Conservation (phyloP, 768 basidiomycete genomes). For the Russula olivacea region DNA sequence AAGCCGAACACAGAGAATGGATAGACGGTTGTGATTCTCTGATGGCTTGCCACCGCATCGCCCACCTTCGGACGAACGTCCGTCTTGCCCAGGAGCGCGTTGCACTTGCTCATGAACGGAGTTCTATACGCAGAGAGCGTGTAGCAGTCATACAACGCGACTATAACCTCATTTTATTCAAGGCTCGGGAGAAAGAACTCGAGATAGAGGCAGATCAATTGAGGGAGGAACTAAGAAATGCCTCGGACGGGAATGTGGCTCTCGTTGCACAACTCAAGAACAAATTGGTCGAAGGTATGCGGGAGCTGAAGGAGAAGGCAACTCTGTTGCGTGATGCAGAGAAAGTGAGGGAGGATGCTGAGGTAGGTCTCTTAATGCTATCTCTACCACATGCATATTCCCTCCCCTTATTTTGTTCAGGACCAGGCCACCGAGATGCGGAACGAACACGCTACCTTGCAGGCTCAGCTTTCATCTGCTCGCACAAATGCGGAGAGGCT, state of each 20-base stretch:
- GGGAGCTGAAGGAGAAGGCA: slow-evolving; percentile 43
- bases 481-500: slow-evolving; percentile 52
- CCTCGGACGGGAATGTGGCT: slow-evolving; percentile 4
- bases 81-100: slow-evolving; percentile 50
- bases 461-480: slow-evolving; percentile 42
- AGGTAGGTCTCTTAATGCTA: slow-evolving; percentile 28
- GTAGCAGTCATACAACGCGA: slow-evolving; percentile 58
- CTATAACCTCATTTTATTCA: slow-evolving; percentile 61
- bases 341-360: slow-evolving; percentile 27
- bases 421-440: slow-evolving; percentile 41
- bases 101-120: slow-evolving; percentile 49
- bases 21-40: slow-evolving; percentile 56
- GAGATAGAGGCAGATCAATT: slow-evolving; percentile 47
- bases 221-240: slow-evolving; percentile 41
- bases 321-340: slow-evolving; percentile 31
- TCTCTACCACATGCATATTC: neutral
- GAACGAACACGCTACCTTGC: slow-evolving; percentile 45
- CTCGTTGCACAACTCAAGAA: slow-evolving; percentile 45
- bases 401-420: slow-evolving; percentile 27
- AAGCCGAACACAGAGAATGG: slow-evolving; percentile 53
- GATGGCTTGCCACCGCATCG: slow-evolving; percentile 56
- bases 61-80: slow-evolving; percentile 51
- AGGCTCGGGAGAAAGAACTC: slow-evolving; percentile 54
- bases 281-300: slow-evolving; percentile 33
- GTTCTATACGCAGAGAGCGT: slow-evolving; percentile 50